A percentile compares a stretch with the other conserved stretches of the same genome.
phyloP scores from a whole-genome alignment of 2,329 filamentous ascomycete species.

The Ambrosiella xylebori region DNA sequence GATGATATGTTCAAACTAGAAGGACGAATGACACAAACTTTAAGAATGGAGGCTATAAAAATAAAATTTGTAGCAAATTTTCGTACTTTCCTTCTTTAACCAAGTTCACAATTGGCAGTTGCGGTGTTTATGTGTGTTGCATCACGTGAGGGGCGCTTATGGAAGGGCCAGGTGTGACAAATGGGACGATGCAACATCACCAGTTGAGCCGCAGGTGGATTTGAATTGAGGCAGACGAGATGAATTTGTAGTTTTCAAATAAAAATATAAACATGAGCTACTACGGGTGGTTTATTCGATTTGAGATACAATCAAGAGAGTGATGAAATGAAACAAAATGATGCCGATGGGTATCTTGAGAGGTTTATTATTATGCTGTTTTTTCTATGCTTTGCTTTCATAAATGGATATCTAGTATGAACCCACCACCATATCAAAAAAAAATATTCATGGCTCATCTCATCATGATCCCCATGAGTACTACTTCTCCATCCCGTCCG shows the following conservation, averaged over 20 bases:
- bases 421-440: not conserved
- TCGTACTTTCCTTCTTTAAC: not conserved
- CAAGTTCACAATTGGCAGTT: not conserved
- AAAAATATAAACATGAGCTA: not conserved
- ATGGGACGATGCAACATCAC: not conserved
- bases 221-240: not conserved
- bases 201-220: not conserved
- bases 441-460: not conserved
- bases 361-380: constrained; percentile 9
- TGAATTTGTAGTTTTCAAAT: too few species aligned
- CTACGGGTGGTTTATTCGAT: too few species aligned
- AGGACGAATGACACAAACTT: too few species aligned
- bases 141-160: not conserved
- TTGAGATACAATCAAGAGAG: not conserved
- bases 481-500: not conserved
- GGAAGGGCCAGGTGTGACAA: not conserved
- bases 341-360: constrained; percentile 8
- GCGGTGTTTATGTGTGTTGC: not conserved
- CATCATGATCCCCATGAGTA: not conserved
- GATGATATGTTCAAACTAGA: too few species aligned
- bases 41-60: too few species aligned
- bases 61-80: not conserved
- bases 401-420: not conserved
- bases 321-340: not conserved
- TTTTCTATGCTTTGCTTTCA: constrained; percentile 12